Base-by-base conservation (phyloP, 108 stramenopile genomes). In the Cyclotella kingstonii region DNA sequence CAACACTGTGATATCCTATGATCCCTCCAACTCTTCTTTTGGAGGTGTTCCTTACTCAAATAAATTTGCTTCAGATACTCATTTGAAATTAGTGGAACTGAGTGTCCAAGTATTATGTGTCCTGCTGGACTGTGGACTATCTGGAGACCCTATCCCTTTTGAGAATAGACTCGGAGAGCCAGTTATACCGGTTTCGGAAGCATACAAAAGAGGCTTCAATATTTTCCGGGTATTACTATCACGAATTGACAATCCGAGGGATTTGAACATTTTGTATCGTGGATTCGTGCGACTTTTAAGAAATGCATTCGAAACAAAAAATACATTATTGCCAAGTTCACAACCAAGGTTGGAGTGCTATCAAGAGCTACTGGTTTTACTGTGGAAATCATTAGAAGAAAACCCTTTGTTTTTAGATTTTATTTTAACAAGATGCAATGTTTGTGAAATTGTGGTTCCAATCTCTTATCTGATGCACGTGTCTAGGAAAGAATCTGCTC, bases 381-480 rank as follows among this genome's bases (percentile, higher is more conserved):
- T 99, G 9, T 99, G 98, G 98, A 96, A 98, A 80, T 81, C 95
- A 19, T 62, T 98, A 28, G 95, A 97, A 55, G 93, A 94, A 49
- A 99, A 97, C 69, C 89, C 93, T 5, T 45, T 84, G 1, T 97
- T 99, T 63, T 82, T 89, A 81, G 77, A 82, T 54, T 95, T 94
- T 70, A 73, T 96, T 7, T 69, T 97, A 60, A 84, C 83, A 15
- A 57, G 81, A 41, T 85, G 86, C 63, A 85, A 92, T 54, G 65
- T 96, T 33, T 84, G 78, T 40, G 77, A 94, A 57, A 33, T 98
- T 23, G 60, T 99, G 30, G 88, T 91, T 10, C 98, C 98, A 6
- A 78, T 98, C 45, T 96, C 91, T 73, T 99, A 79, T 69, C 66
- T 98, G 25, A 83, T 97, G 87, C 93, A 96, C 74, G 81, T 84